Evolutionary conservation across 2,329 filamentous ascomycete species (phyloP), one percentile per base, ranked within the genome.

Genomic region (Raffaelea deltoideospora): DNA sequence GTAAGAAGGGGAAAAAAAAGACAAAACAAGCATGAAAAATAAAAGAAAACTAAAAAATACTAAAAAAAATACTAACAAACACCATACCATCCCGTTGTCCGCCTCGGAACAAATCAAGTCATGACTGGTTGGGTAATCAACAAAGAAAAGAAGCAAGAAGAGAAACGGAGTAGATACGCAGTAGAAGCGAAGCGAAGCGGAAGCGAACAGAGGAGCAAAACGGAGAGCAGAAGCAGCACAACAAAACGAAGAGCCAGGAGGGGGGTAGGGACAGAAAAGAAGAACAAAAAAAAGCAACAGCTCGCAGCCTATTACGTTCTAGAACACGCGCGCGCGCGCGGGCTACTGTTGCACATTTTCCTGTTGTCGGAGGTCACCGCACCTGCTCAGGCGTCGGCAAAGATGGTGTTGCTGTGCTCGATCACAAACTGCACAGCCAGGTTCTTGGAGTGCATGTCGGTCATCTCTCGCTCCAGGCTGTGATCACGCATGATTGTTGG

Each of bases 401-500:
- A 96, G 42, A 95, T 81, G 47, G 69, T 72, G 50, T 84, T 72
- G 53, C 81, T 86, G 56, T 94, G 81, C 55, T 96, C 88, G 45
- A 96, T 80, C 52, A 98, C 67, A 50, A 90, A 93, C 60, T 94
- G 87, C 46, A 96, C 79, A 6, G 85, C 85, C 45, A 80, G 69
- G 48, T 94, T 93, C 69, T 96, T 95, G 48, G 79, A 72, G 53
- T 90, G 82, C 67, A 94, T 93, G 54, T 98, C 90, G 22, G 79
- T 88, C 76, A 98, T 92, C 57, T 98, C 90, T 42, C 86, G 77
- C 55, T 93, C 85, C 42, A 96, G 72, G 50, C 79, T 88, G 52
- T 77, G 69, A 39, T 92, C 86, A 47, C 88, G 75, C 84, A 98
- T 93, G 48, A 98, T 92, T 1, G 90, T 98, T 8, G 90, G 90